A percentile compares a stretch with the other conserved stretches of the same genome.
Evolutionary conservation across 345 rosid species (phyloP).

Genomic region (Syzygium oleosum): DNA sequence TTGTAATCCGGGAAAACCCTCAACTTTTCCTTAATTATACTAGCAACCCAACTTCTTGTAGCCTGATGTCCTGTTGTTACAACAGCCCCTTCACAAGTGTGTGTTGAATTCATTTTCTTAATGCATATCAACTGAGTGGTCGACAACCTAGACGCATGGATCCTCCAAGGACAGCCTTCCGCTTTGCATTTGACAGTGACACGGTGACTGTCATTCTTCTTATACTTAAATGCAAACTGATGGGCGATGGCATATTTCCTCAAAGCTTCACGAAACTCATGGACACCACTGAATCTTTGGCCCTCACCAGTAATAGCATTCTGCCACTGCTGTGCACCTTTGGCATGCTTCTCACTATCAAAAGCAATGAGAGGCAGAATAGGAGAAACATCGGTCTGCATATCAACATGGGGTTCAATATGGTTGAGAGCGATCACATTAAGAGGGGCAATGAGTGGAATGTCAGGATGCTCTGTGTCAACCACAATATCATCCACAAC

Average conservation of each 20-base stretch:
- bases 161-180: slow-evolving; percentile 96
- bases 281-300: slow-evolving; percentile 73
- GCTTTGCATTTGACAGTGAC: slow-evolving; percentile 96
- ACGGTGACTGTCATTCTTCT: slow-evolving; percentile 92
- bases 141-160: slow-evolving; percentile 86
- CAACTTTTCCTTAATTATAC: slow-evolving; percentile 86
- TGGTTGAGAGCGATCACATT: slow-evolving; percentile 31
- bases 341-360: slow-evolving; percentile 47
- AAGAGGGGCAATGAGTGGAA: slow-evolving; percentile 25
- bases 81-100: slow-evolving; percentile 81
- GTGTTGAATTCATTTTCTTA: slow-evolving; percentile 81
- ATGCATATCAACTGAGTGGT: slow-evolving; percentile 87
- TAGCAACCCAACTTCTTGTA: slow-evolving; percentile 92
- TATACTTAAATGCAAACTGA: slow-evolving; percentile 86
- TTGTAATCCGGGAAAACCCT: slow-evolving; percentile 74
- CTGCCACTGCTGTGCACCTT: slow-evolving; percentile 88
- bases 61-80: slow-evolving; percentile 73
- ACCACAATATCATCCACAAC: slow-evolving; percentile 30
- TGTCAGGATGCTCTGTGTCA: slow-evolving; percentile 32
- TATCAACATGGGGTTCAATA: slow-evolving; percentile 19
- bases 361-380: slow-evolving; percentile 32
- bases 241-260: slow-evolving; percentile 89
- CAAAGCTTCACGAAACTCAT: slow-evolving; percentile 79
- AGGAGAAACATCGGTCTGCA: slow-evolving; percentile 45
- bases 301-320: slow-evolving; percentile 86